These are phyloP conservation scores for Rhododendron simsii DNA, from an alignment of 148 eudicot species.

Conservation along the genomic window DNA sequence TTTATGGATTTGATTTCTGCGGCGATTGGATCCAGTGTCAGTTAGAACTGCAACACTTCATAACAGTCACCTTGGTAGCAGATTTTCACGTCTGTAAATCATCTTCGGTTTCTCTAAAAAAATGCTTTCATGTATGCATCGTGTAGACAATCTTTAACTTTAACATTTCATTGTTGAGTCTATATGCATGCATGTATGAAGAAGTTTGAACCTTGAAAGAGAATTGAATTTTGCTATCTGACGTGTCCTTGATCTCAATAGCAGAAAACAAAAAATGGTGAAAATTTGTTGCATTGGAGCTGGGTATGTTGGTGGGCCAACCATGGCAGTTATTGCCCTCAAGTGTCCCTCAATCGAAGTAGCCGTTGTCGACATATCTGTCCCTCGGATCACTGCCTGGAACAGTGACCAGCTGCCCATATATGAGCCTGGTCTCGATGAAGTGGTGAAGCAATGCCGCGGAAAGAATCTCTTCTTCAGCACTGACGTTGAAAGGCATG, in stretches of 20 bases:
- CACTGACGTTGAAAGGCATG: slow-evolving; percentile 57
- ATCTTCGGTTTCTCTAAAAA: not conserved
- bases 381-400: slow-evolving; percentile 59
- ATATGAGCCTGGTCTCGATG: slow-evolving; percentile 67
- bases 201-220: not conserved
- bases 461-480: slow-evolving; percentile 63
- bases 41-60: not conserved
- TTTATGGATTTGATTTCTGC: not conserved
- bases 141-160: not conserved
- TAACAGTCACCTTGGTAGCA: not conserved
- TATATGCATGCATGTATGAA: not conserved
- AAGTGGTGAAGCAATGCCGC: slow-evolving; percentile 62
- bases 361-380: slow-evolving; percentile 62
- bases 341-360: slow-evolving; percentile 51
- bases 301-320: slow-evolving; percentile 68
- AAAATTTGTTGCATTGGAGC: slow-evolving; percentile 74
- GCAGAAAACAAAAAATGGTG: slow-evolving; percentile 37
- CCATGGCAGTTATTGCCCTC: slow-evolving; percentile 67
- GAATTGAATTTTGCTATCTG: not conserved
- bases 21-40: not conserved
- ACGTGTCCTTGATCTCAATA: not conserved
- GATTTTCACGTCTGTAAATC: not conserved
- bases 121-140: not conserved
- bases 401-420: slow-evolving; percentile 59
- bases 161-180: not conserved